Conservation (phyloP, 2,329 filamentous ascomycete genomes). For the Lomentospora prolificans region DNA sequence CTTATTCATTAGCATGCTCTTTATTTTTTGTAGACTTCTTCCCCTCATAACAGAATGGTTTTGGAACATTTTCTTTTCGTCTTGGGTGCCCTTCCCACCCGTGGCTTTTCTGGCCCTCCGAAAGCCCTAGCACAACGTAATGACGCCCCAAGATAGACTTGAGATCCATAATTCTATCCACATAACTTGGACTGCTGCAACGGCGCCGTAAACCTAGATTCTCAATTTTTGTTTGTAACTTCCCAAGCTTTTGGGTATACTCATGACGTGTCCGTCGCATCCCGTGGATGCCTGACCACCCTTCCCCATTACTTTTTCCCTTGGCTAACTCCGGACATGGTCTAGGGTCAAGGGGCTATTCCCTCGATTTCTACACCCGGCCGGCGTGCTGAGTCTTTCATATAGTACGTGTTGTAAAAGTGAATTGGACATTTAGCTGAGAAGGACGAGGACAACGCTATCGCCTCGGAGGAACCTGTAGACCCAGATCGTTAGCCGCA, state of each 20-base stretch:
- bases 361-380: no score
- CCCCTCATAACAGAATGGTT: conserved; percentile 13
- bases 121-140: neutral
- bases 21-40: neutral
- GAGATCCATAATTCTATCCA: neutral
- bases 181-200: conserved; percentile 1
- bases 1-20: conserved; percentile 10
- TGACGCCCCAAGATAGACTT: neutral
- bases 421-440: conserved; percentile 45
- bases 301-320: neutral
- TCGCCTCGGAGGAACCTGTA: conserved; percentile 75
- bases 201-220: conserved; percentile 4
- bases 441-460: conserved; percentile 75
- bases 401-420: no score
- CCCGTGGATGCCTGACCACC: no score
- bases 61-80: neutral
- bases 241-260: neutral
- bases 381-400: no score
- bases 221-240: neutral
- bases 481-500: neutral
- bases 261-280: no score
- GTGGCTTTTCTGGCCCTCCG: neutral
- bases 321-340: no score
- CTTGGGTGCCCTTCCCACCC: neutral
- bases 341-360: no score